These are phyloP conservation scores for Colletotrichum sansevieriae DNA, from an alignment of 2,329 filamentous ascomycete genomes.

Conservation along the genomic window DNA sequence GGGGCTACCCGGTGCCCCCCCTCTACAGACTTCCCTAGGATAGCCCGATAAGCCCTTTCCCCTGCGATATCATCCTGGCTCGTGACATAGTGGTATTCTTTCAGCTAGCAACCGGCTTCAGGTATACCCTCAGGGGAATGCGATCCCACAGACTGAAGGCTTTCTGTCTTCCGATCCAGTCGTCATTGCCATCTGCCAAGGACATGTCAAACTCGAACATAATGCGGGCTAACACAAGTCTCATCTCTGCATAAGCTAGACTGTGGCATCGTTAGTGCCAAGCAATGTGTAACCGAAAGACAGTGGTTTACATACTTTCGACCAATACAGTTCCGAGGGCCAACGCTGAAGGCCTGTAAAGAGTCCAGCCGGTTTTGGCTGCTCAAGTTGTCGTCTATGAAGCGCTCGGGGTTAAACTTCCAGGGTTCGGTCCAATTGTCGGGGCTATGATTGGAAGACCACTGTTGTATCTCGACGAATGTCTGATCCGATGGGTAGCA, in stretches of 20 bases:
- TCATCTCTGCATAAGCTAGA: constrained; percentile 34
- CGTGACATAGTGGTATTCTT: too few relatives aligned
- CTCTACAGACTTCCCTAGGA: too few relatives aligned
- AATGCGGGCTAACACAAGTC: constrained; percentile 25
- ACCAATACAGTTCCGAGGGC: constrained; percentile 37
- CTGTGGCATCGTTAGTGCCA: background rate
- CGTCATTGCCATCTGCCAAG: background rate
- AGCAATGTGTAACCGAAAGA: accelerated
- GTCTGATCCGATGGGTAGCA: background rate
- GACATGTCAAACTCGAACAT: constrained; percentile 3
- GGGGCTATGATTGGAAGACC: background rate
- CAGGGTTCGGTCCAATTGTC: constrained; percentile 1
- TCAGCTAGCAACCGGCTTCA: constrained; percentile 1
- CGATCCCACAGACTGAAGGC: constrained; percentile 15
- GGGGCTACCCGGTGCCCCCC: too few relatives aligned
- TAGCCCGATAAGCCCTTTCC: too few relatives aligned
- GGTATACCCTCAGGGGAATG: constrained; percentile 1
- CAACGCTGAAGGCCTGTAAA: constrained; percentile 21
- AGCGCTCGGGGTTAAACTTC: constrained; percentile 30
- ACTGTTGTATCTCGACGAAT: constrained; percentile 4
- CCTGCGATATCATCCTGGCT: too few relatives aligned
- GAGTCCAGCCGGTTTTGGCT: constrained; percentile 15
- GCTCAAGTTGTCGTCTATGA: background rate
- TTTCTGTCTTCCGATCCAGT: constrained; percentile 18
- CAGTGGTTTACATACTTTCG: constrained; percentile 13